These are phyloP conservation scores for Paspalum notatum DNA, from an alignment of 176 grass and related monocot genomes.

Conservation along the genomic window DNA sequence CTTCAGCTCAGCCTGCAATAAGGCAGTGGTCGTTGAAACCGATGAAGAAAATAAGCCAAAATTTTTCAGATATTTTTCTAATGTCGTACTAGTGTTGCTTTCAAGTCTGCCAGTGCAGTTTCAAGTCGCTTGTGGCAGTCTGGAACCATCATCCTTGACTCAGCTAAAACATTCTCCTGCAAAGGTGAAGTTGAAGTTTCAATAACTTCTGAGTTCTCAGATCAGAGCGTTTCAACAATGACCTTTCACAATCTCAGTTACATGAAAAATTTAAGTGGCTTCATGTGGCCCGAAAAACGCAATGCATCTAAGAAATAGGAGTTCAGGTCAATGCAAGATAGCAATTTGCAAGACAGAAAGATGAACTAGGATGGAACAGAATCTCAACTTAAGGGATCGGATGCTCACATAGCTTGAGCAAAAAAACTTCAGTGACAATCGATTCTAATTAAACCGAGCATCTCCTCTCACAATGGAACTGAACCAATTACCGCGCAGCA, in stretches of 20 bases:
- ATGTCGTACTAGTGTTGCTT: slow-evolving; percentile 65
- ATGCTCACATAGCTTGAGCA: background rate
- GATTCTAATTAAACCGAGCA: background rate
- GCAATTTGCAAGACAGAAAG: no score
- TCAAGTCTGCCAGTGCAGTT: slow-evolving; percentile 76
- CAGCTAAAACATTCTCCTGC: slow-evolving; percentile 93
- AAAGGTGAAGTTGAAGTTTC: background rate
- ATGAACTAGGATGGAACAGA: background rate
- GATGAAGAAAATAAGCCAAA: background rate
- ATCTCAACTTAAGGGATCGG: background rate
- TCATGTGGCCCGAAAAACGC: background rate
- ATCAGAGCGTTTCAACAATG: slow-evolving; percentile 11
- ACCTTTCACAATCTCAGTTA: background rate
- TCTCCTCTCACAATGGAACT: background rate
- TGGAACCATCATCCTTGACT: slow-evolving; percentile 97
- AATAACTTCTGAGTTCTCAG: background rate
- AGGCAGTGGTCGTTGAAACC: background rate
- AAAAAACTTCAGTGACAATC: background rate
- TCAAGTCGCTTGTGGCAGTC: slow-evolving; percentile 95
- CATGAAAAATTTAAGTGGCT: background rate
- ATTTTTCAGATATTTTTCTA: background rate
- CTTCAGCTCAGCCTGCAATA: slow-evolving; percentile 71
- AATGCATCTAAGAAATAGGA: slow-evolving; percentile 2
- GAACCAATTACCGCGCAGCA: background rate
- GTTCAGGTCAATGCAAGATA: no score